phyloP scores from a whole-genome alignment of 805 yeast species.

The Isabelozyma pseudorhagii region DNA sequence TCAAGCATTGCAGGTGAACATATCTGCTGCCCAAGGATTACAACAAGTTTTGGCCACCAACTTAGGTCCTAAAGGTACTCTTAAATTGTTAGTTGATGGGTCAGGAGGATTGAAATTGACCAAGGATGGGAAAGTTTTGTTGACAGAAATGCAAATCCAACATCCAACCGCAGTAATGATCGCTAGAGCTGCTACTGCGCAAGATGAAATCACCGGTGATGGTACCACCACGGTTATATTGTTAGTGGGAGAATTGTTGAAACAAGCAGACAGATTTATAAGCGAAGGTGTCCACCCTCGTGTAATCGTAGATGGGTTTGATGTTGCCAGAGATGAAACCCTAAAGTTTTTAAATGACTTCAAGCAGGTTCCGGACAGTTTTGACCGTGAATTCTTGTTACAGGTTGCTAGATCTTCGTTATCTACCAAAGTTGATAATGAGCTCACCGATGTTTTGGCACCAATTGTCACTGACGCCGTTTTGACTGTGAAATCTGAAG shows the following conservation, averaged over 20 bases:
- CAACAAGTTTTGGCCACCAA: slow-evolving; percentile 90
- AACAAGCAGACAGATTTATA: slow-evolving; percentile 89
- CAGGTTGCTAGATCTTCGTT: slow-evolving; percentile 91
- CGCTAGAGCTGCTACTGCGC: slow-evolving; percentile 97
- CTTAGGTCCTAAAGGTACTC: slow-evolving; percentile 94
- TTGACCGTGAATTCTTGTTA: slow-evolving; percentile 82
- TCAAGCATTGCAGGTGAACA: slow-evolving; percentile 94
- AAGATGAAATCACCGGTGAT: slow-evolving; percentile 98
- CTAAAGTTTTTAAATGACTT: slow-evolving; percentile 67
- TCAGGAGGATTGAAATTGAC: slow-evolving; percentile 93
- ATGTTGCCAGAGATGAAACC: slow-evolving; percentile 75
- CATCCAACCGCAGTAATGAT: slow-evolving; percentile 50
- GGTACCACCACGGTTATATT: slow-evolving; percentile 96
- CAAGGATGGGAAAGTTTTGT: slow-evolving; percentile 91
- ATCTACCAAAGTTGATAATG: slow-evolving; percentile 78
- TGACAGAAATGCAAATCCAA: slow-evolving; percentile 92
- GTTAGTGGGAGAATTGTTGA: slow-evolving; percentile 89
- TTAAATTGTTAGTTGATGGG: slow-evolving; percentile 96
- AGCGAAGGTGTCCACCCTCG: slow-evolving; percentile 96
- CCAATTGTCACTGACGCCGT: slow-evolving; percentile 98
- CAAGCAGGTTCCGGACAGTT: slow-evolving; percentile 48
- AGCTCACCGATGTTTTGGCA: slow-evolving; percentile 74
- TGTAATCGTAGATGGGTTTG: slow-evolving; percentile 92
- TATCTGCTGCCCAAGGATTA: slow-evolving; percentile 93
- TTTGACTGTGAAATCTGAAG: slow-evolving; percentile 58